These are phyloP conservation scores for Sphagnurus paluster DNA, from an alignment of 1,284 basidiomycete genomes.

Conservation along the genomic window DNA sequence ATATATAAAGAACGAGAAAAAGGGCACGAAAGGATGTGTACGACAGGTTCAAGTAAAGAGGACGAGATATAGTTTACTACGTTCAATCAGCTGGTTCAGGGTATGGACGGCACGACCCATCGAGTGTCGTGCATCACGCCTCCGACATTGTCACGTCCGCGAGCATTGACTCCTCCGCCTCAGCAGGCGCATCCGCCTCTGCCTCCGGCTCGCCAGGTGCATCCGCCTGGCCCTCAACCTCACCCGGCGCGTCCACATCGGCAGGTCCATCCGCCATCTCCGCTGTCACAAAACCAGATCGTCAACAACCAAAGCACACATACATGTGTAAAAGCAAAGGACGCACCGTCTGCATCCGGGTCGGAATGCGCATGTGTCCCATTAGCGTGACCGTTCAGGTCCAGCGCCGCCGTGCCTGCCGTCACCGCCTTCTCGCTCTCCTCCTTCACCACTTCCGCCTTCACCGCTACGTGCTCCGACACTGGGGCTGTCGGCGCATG, in stretches of 20 bases:
- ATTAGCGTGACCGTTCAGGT: slow-evolving; percentile 28
- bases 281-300: not conserved
- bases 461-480: too few relatives aligned
- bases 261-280: not conserved
- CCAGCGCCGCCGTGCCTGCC: slow-evolving; percentile 22
- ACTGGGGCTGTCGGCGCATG: too few relatives aligned
- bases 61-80: too few relatives aligned
- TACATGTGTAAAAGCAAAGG: not conserved
- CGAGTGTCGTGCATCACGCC: too few relatives aligned
- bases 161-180: not conserved
- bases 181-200: not conserved
- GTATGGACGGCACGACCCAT: too few relatives aligned
- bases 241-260: not conserved
- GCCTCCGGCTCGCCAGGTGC: not conserved
- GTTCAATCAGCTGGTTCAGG: too few relatives aligned
- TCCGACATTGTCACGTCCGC: not conserved
- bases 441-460: too few relatives aligned
- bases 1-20: too few relatives aligned
- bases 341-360: slow-evolving; percentile 20
- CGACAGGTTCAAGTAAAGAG: too few relatives aligned
- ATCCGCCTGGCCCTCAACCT: not conserved
- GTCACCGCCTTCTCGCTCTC: too few relatives aligned
- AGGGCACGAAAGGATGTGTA: too few relatives aligned
- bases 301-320: not conserved
- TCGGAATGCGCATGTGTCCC: slow-evolving; percentile 14